Evolutionary conservation across 2,329 filamentous ascomycete species (phyloP), one percentile per base, ranked within the genome.

Genomic region (Fusarium sublunatum): DNA sequence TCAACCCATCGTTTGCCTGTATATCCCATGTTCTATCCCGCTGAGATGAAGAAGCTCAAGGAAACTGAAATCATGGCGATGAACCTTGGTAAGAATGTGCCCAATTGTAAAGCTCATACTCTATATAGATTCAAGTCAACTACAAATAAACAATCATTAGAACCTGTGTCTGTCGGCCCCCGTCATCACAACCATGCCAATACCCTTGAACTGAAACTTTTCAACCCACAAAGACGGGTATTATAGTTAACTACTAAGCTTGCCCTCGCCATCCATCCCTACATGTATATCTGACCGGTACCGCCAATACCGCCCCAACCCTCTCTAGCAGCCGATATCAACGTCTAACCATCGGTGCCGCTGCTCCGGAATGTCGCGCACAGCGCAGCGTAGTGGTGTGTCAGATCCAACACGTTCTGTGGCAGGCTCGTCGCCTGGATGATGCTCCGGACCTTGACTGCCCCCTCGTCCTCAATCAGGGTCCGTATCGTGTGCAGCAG

Each of bases 321-420:
- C 26, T 35, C 28, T 28, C 13, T 53, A 57, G 62, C 58, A 53
- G 29, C 29, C 29, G 42, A 47, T 28, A 46, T 40, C 43, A 40
- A 31, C 15, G 29, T 12, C 55, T 84, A 94, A 70, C 89, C 91
- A 71, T 97, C 93, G 25, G 91, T 96, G 5, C 95, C 95, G 72
- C 89, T 96, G 84, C 93, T 98, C 71, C 93, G 88, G 80, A 99
- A 99, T 1, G 92, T 93, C 19, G 94, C 93, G 75, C 95, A 99
- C 32, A 99, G 82, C 53, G 92, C 92, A 19, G 94, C 95, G 74
- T 99, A 99, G 74, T 97, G 91, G 76, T 99, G 94, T 25, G 95
- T 98, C 58, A 99, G 81, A 74, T 98, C 94, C 51, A 98, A 84
- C 35, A 99, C 93, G 58, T 91, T 89, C 78, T 98, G 95, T 10